A percentile compares a stretch with the other conserved stretches of the same genome.
Evolutionary conservation across 805 yeast species (phyloP).

Genomic region (Wickerhamiella brachini): DNA sequence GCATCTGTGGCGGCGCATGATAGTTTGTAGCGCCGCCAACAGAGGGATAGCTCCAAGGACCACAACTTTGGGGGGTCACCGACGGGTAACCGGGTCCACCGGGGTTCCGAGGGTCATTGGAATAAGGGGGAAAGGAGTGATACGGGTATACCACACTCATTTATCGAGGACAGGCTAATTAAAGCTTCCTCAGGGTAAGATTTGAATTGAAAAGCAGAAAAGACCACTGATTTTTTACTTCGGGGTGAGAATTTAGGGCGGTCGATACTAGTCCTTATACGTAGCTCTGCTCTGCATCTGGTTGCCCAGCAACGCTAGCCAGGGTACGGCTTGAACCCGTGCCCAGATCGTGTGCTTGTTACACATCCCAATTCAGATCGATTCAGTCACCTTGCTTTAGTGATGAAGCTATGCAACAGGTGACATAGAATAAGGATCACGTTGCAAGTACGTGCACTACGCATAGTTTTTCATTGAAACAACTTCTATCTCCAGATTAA

Average conservation of each 20-base stretch:
- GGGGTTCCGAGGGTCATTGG: not conserved
- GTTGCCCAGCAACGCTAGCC: not conserved
- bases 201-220: not conserved
- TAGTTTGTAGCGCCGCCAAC: not conserved
- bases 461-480: no score
- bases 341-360: not conserved
- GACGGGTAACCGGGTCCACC: not conserved
- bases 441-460: no score
- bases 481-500: not conserved
- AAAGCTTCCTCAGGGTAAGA: conserved; percentile 2
- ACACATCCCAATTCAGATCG: not conserved
- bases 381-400: not conserved
- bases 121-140: not conserved
- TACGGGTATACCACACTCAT: not conserved
- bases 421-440: no score
- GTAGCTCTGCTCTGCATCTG: not conserved
- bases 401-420: not conserved
- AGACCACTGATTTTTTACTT: not conserved
- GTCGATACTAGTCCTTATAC: not conserved
- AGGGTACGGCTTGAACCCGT: not conserved
- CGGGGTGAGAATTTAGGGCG: not conserved
- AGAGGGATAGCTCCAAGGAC: not conserved
- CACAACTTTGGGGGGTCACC: not conserved
- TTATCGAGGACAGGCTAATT: conserved; percentile 3
- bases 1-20: not conserved